Base-by-base conservation (phyloP, 2,329 filamentous ascomycete genomes). In the Cladosporium sp. region DNA sequence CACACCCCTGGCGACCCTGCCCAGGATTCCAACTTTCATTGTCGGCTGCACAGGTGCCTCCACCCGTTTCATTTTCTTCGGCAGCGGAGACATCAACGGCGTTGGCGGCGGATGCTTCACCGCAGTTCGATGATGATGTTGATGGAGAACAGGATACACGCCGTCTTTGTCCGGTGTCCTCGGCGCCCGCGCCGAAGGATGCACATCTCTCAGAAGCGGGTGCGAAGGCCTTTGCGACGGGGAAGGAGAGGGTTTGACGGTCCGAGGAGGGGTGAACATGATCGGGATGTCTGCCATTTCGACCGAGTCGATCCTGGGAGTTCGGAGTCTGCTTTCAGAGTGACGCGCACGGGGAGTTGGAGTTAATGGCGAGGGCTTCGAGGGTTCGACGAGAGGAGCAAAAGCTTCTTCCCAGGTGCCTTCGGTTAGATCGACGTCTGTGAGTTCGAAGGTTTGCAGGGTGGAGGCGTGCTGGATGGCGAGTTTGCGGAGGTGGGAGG, bases 401-500 rank as follows among this genome's bases (percentile, higher is more conserved):
- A 96, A 84, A 0, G 91, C 92, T 33, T 93, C 89, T 66, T 95
- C 90, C 92, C 92, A 96, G 65, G 83, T 89, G 31, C 90, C 92
- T 67, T 86, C 84, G 60, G 87, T 83, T 52, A 96, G 84, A 33
- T 85, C 82, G 21, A 93, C 88, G 68, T 91, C 88, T 74, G 93
- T 88, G 76, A 96, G 92, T 75, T 92, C 89, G 73, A 94, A 92
- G 73, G 94, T 90, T 69, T 85, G 84, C 55, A 96, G 86, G 0
- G 87, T 89, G 64, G 82, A 80, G 33, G 86, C 84, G 78, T 96
- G 91, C 14, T 82, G 80, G 59, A 82, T 79, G 66, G 95, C 88
- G 68, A 96, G 87, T 16, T 83, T 82, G 52, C 87, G 84, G 66
- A 96, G 85, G 76, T 95, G 91, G 1, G 83, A 79, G 7, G 88